These are phyloP conservation scores for Casuarina glauca DNA, from an alignment of 306 rosid species.

Conservation along the genomic window DNA sequence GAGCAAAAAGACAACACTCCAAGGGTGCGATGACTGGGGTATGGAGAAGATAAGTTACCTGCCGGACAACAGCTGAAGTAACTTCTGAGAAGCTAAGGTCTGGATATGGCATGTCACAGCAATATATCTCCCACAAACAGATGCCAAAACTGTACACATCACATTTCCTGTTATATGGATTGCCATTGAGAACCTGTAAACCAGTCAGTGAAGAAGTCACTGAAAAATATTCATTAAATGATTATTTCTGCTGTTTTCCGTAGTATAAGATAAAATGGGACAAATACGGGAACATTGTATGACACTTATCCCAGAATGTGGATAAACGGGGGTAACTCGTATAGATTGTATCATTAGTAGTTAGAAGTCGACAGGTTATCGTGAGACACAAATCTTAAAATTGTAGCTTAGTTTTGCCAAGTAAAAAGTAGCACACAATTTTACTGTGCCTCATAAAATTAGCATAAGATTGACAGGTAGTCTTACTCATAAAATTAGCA, in stretches of 20 bases:
- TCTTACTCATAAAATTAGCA: neutral
- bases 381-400: neutral
- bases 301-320: neutral
- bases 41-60: constrained; percentile 47
- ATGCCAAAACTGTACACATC: constrained; percentile 97
- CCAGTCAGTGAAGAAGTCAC: constrained; percentile 27
- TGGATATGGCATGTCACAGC: constrained; percentile 99
- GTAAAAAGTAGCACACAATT: no score
- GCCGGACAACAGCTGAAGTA: constrained; percentile 95
- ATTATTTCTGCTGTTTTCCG: neutral
- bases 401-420: neutral
- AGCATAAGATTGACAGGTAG: neutral
- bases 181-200: constrained; percentile 92
- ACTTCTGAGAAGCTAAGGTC: constrained; percentile 97
- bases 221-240: constrained; percentile 17
- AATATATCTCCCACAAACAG: constrained; percentile 94
- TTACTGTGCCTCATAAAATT: neutral
- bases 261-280: neutral
- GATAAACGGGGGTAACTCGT: neutral
- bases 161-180: constrained; percentile 93
- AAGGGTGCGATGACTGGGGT: constrained; percentile 4
- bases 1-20: neutral
- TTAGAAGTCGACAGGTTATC: constrained; percentile 3
- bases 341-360: neutral
- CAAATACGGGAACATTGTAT: neutral